These are phyloP conservation scores for Hibiscus trionum DNA, from an alignment of 345 rosid genomes.

Conservation along the genomic window DNA sequence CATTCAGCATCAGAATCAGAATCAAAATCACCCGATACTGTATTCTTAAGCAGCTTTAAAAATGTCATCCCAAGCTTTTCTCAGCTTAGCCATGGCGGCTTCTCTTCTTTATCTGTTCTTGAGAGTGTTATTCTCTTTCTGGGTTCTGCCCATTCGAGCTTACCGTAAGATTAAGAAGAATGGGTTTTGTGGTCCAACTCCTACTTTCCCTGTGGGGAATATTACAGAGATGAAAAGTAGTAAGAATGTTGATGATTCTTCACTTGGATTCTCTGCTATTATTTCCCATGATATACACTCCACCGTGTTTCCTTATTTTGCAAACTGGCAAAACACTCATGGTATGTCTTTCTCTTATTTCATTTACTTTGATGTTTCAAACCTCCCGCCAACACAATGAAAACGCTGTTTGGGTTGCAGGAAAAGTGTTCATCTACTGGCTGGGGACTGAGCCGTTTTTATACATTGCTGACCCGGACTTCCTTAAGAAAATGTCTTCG, in stretches of 20 bases:
- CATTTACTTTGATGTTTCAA: neutral
- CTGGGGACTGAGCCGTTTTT: constrained; percentile 87
- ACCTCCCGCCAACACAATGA: neutral
- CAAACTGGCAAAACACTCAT: constrained; percentile 68
- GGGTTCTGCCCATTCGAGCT: constrained; percentile 52
- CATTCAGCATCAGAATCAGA: neutral
- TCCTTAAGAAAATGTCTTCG: constrained; percentile 65
- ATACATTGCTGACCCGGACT: constrained; percentile 85
- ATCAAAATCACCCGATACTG: neutral
- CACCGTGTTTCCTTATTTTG: constrained; percentile 65
- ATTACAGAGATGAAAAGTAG: constrained; percentile 44
- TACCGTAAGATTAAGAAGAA: constrained; percentile 46
- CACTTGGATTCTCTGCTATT: constrained; percentile 19
- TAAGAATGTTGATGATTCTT: constrained; percentile 15
- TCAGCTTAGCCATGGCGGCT: constrained; percentile 5
- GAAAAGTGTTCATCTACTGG: constrained; percentile 93
- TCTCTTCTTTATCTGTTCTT: constrained; percentile 27
- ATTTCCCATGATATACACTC: constrained; percentile 81
- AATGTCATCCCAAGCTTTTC: constrained; percentile 10
- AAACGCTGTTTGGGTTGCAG: constrained; percentile 28
- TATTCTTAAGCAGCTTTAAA: neutral
- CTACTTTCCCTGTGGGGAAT: constrained; percentile 78
- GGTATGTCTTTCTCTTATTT: constrained; percentile 27
- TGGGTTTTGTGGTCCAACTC: constrained; percentile 77
- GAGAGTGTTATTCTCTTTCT: constrained; percentile 43